Evolutionary conservation across 805 yeast genomes (phyloP).

Genomic region (Ogataea siamensis): DNA sequence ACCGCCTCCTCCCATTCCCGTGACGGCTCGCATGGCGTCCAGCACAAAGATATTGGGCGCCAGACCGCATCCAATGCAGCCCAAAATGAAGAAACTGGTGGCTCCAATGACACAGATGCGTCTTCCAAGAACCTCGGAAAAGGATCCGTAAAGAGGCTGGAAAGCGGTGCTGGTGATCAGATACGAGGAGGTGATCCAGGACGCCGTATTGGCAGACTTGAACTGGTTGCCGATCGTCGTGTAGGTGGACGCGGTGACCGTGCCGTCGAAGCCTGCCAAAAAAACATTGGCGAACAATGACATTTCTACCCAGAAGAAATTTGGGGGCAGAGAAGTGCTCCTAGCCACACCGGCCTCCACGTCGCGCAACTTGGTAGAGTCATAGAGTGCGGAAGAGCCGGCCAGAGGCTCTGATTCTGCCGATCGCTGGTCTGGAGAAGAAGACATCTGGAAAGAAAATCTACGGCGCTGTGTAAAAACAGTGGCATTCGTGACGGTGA

Average conservation of each 20-base stretch:
- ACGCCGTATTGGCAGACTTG: conserved; percentile 37
- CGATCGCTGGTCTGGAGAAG: background rate
- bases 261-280: conserved; percentile 46
- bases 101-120: conserved; percentile 34
- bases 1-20: conserved; percentile 91
- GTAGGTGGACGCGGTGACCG: conserved; percentile 47
- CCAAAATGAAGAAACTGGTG: conserved; percentile 30
- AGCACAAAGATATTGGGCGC: conserved; percentile 40
- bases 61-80: conserved; percentile 39
- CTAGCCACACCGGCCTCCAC: conserved; percentile 1
- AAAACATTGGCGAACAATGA: conserved; percentile 22
- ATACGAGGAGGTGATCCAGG: conserved; percentile 38
- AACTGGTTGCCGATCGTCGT: conserved; percentile 47
- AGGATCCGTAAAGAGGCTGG: conserved; percentile 48
- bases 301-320: conserved; percentile 11
- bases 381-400: background rate
- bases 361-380: background rate
- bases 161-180: conserved; percentile 39
- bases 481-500: background rate
- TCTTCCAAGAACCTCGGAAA: conserved; percentile 49
- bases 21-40: conserved; percentile 57
- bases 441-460: background rate
- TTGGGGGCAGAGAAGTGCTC: conserved; percentile 3
- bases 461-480: background rate
- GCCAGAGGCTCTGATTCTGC: background rate